Evolutionary conservation across 208 protist genomes (phyloP).

Genomic region (Leishmania amazonensis): DNA sequence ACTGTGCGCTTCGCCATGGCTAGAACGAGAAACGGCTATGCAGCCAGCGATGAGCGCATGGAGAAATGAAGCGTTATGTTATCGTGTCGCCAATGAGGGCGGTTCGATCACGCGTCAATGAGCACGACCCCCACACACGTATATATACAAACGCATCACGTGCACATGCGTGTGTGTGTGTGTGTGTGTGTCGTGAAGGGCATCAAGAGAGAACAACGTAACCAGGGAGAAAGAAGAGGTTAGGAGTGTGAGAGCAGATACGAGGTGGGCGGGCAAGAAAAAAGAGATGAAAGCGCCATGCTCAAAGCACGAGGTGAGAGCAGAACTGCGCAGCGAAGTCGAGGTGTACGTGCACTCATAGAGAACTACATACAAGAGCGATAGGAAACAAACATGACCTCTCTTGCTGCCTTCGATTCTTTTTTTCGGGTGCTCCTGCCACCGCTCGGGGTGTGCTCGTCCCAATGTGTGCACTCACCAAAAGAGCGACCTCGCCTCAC

Average conservation of each 20-base stretch:
- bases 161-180: neutral
- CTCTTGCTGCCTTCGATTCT: neutral
- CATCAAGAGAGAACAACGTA: neutral
- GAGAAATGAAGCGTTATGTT: neutral
- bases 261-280: neutral
- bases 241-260: neutral
- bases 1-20: slow-evolving; percentile 97
- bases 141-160: neutral
- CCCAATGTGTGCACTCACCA: neutral
- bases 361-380: neutral
- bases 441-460: neutral
- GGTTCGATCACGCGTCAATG: neutral
- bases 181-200: neutral
- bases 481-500: neutral
- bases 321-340: neutral
- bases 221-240: neutral
- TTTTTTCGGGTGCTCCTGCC: neutral
- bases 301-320: neutral
- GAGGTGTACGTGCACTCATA: neutral
- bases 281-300: neutral
- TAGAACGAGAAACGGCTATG: slow-evolving; percentile 2
- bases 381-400: neutral
- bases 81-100: neutral
- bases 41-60: neutral
- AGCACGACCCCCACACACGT: neutral